Base-by-base conservation (phyloP, 441 rosid genomes). In the Iberis amara region DNA sequence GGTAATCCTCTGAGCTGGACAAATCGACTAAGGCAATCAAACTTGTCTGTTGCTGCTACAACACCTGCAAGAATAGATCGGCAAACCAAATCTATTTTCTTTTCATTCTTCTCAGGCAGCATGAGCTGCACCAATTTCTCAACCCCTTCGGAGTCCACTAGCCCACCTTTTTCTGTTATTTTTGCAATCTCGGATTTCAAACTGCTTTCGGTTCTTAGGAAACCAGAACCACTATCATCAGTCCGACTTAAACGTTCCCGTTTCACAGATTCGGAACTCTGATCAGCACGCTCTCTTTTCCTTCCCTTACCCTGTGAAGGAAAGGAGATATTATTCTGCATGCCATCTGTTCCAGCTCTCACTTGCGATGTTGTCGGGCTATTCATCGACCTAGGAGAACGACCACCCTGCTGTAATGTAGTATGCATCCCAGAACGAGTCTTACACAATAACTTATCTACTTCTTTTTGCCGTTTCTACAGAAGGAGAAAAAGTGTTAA, bases 221-320 rank as follows among this genome's bases (percentile, higher is more conserved):
- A 54, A 66, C 74, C 76, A 52, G 79, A 74, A 72, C 83, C 83
- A 24, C 67, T 76, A 57, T 83, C 98, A 44, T 85, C 97, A 59
- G 60, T 44, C 66, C 78, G 86, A 27, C 62, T 39, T 2, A 66
- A 39, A 7, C 89, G 90, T 50, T 86, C 96, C 28, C 96, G 74
- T 73, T 83, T 89, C 7, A 76, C 68, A 39, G 81, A 81, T 38
- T 92, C 95, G 6, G 76, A 76, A 52, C 76, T 66, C 59, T 84
- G 97, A 69, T 92, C 99, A 4, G 43, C 73, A 37, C 96, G 86
- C 61, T 94, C 99, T 75, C 99, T 83, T 52, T 89, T 94, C 76
- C 83, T 94, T 33, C 99, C 94, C 74, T 86, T 86, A 61, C 64
- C 75, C 47, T 82, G 97, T 45, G 94, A 81, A 9, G 79, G 63